Conservation (phyloP, 345 rosid genomes). For the Eucalyptus lansdowneana region DNA sequence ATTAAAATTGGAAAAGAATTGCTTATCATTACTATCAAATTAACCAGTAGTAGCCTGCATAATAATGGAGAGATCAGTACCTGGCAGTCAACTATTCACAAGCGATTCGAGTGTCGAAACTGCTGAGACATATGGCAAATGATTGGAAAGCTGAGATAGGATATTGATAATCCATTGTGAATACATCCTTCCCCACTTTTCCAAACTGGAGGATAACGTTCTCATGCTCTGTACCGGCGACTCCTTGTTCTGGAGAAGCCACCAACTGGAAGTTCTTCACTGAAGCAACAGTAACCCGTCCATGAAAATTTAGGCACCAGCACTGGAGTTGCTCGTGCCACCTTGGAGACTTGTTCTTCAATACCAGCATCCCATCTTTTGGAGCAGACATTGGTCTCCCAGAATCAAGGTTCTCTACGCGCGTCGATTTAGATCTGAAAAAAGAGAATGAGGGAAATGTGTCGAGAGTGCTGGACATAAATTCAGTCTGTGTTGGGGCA, state of each 20-base stretch:
- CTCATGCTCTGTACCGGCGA: slow-evolving; percentile 55
- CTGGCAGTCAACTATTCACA: slow-evolving; percentile 57
- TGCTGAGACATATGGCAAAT: slow-evolving; percentile 88
- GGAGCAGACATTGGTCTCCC: slow-evolving; percentile 23
- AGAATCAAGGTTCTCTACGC: slow-evolving; percentile 35
- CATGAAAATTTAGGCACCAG: slow-evolving; percentile 91
- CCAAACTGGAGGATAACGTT: slow-evolving; percentile 87
- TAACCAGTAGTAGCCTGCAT: neutral
- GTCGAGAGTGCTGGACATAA: slow-evolving; percentile 35
- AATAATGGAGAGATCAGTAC: neutral
- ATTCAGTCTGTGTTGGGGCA: slow-evolving; percentile 80
- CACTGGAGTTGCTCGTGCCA: slow-evolving; percentile 97
- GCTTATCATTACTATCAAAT: neutral
- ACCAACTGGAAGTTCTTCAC: slow-evolving; percentile 94
- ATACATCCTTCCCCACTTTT: slow-evolving; percentile 89
- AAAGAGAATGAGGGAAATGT: slow-evolving; percentile 51
- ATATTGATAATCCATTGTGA: slow-evolving; percentile 92
- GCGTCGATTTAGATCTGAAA: slow-evolving; percentile 67
- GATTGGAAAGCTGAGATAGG: slow-evolving; percentile 96
- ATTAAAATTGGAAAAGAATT: neutral
- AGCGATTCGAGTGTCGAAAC: slow-evolving; percentile 92
- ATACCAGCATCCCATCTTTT: slow-evolving; percentile 40
- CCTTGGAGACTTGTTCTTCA: slow-evolving; percentile 80
- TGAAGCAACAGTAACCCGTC: slow-evolving; percentile 87
- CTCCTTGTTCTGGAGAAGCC: slow-evolving; percentile 52